These are phyloP conservation scores for Dillenia suffruticosa DNA, from an alignment of 164 flowering plant genomes.

Conservation along the genomic window DNA sequence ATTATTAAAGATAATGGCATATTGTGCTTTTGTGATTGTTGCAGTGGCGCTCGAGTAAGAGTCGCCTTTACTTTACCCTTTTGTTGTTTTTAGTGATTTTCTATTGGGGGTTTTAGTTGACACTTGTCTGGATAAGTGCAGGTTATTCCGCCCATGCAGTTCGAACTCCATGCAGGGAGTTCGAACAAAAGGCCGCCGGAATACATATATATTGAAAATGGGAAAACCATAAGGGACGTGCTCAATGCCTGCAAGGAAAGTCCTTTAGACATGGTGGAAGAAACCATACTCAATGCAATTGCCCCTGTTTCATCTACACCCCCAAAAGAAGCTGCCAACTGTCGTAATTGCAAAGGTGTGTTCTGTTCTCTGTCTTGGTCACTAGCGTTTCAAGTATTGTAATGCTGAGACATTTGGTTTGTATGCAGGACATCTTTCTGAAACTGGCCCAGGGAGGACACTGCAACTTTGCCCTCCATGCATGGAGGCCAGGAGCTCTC, in stretches of 20 bases:
- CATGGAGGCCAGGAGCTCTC: conserved; percentile 21
- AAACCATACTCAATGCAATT: conserved; percentile 29
- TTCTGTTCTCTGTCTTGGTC: neutral
- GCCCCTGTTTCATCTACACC: conserved; percentile 18
- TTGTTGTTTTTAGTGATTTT: neutral
- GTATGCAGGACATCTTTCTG: conserved; percentile 32
- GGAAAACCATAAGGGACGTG: conserved; percentile 58
- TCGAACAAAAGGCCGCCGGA: conserved; percentile 63
- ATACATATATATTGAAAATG: conserved; percentile 68
- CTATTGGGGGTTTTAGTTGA: neutral
- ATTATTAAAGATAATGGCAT: conserved; percentile 54
- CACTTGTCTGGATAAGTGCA: conserved; percentile 15
- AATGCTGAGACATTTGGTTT: neutral
- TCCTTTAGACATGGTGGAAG: conserved; percentile 40
- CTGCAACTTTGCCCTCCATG: conserved; percentile 37
- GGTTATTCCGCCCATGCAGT: conserved; percentile 57
- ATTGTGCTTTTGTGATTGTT: conserved; percentile 55
- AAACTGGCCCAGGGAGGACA: conserved; percentile 14
- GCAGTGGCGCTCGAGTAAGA: conserved; percentile 61
- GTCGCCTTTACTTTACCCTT: neutral
- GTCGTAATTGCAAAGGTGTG: conserved; percentile 54
- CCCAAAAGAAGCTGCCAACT: conserved; percentile 18
- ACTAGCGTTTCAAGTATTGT: neutral
- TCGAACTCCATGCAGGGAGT: conserved; percentile 82
- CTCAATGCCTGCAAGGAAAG: conserved; percentile 49